These are phyloP conservation scores for Erysimum cheiranthoides DNA, from an alignment of 345 rosid genomes.

Conservation along the genomic window DNA sequence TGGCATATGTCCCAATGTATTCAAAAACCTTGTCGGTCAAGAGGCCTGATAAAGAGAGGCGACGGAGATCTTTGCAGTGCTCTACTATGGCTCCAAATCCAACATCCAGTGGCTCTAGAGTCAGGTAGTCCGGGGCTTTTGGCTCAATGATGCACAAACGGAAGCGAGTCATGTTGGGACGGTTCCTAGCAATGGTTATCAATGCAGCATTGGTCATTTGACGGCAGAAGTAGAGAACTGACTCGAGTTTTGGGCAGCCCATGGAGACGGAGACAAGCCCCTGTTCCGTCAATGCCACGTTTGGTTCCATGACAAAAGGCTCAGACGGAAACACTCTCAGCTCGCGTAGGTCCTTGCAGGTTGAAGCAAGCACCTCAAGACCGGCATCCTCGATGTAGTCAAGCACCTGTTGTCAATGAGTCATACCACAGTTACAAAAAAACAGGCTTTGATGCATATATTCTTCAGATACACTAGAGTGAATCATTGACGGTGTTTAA, in stretches of 20 bases:
- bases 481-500: background rate
- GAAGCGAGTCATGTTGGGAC: constrained; percentile 89
- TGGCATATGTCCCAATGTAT: constrained; percentile 79
- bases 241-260: constrained; percentile 90
- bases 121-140: constrained; percentile 69
- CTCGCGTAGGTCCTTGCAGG: constrained; percentile 84
- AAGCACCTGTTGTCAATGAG: constrained; percentile 58
- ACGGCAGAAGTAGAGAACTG: constrained; percentile 90
- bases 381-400: constrained; percentile 95
- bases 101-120: constrained; percentile 79
- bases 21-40: constrained; percentile 85
- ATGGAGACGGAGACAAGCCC: constrained; percentile 83
- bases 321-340: constrained; percentile 94
- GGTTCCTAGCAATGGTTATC: constrained; percentile 72
- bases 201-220: constrained; percentile 89
- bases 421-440: constrained; percentile 10
- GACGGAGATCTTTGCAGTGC: constrained; percentile 82
- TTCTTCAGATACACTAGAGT: background rate
- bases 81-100: constrained; percentile 97
- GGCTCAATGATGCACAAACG: constrained; percentile 95
- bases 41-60: constrained; percentile 94
- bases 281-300: constrained; percentile 78
- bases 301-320: constrained; percentile 67
- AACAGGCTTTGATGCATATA: background rate
- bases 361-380: constrained; percentile 69